Conservation (phyloP, 2,329 filamentous ascomycete genomes). For the Penicillium sp. region DNA sequence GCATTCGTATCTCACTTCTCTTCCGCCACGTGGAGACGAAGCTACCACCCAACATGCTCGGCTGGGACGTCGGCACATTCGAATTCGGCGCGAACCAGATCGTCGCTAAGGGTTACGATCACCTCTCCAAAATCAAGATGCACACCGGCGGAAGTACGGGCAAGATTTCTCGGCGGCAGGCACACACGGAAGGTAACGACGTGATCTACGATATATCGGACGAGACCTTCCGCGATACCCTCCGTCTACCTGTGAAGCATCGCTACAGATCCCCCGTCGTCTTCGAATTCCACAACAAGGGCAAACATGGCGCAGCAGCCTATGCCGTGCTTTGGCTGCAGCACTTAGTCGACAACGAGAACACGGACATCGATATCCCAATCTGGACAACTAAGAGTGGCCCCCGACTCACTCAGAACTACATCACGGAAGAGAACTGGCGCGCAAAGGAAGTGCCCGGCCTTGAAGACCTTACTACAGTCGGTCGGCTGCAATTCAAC, state of each 20-base stretch:
- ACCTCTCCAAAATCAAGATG: constrained; percentile 68
- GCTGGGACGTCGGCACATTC: constrained; percentile 95
- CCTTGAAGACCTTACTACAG: constrained; percentile 71
- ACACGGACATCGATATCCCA: constrained; percentile 77
- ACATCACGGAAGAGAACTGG: constrained; percentile 79
- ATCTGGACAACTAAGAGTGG: constrained; percentile 82
- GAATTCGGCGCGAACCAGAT: constrained; percentile 77
- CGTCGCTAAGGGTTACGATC: constrained; percentile 62
- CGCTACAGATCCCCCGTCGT: constrained; percentile 88
- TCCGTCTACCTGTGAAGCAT: constrained; percentile 83
- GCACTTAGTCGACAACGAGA: constrained; percentile 78
- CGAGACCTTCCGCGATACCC: constrained; percentile 50
- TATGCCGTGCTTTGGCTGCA: constrained; percentile 85
- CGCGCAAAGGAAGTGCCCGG: constrained; percentile 63
- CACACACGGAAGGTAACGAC: constrained; percentile 60
- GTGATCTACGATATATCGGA: constrained; percentile 60
- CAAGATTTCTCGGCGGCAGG: constrained; percentile 64
- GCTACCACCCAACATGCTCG: constrained; percentile 79
- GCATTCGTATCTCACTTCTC: constrained; percentile 81
- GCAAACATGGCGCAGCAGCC: constrained; percentile 69
- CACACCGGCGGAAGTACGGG: constrained; percentile 83
- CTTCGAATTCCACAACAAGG: constrained; percentile 74
- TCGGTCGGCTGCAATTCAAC: constrained; percentile 78
- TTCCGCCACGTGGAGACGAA: constrained; percentile 87
- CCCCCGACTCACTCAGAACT: constrained; percentile 82